Evolutionary conservation across 2,329 filamentous ascomycete species (phyloP).

Genomic region (Hysterium pulicare): DNA sequence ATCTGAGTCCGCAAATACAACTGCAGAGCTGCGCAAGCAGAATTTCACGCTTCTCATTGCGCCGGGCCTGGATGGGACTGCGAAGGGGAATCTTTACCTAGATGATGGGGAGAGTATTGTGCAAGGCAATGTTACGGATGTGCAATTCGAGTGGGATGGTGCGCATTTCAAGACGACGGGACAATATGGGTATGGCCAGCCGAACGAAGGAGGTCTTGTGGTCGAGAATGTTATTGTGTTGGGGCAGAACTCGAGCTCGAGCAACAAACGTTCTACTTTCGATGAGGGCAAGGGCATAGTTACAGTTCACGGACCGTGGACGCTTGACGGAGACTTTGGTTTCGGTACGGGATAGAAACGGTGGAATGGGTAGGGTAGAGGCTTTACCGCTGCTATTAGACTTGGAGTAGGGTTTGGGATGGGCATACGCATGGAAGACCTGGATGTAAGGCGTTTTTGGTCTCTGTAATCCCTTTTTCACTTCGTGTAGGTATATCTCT

Average conservation of each 20-base stretch:
- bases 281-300: conserved; percentile 13
- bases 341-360: conserved; percentile 9
- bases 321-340: conserved; percentile 18
- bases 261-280: conserved; percentile 13
- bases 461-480: not conserved
- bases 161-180: conserved; percentile 53
- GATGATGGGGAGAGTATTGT: conserved; percentile 71
- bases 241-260: conserved; percentile 18
- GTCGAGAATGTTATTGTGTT: conserved; percentile 26
- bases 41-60: conserved; percentile 71
- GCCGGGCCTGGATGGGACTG: conserved; percentile 59
- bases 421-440: not conserved
- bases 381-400: too few species aligned
- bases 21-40: conserved; percentile 59
- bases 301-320: conserved; percentile 27
- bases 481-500: not conserved
- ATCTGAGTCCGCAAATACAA: conserved; percentile 56
- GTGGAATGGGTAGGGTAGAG: too few species aligned
- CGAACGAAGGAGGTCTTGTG: conserved; percentile 21
- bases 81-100: conserved; percentile 67
- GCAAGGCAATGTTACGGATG: conserved; percentile 54
- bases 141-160: conserved; percentile 58
- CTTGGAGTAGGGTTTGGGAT: too few species aligned
- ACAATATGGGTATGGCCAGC: conserved; percentile 48
- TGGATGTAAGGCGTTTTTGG: not conserved